Base-by-base conservation (phyloP, 768 basidiomycete species). In the Phanerochaete carnosa region DNA sequence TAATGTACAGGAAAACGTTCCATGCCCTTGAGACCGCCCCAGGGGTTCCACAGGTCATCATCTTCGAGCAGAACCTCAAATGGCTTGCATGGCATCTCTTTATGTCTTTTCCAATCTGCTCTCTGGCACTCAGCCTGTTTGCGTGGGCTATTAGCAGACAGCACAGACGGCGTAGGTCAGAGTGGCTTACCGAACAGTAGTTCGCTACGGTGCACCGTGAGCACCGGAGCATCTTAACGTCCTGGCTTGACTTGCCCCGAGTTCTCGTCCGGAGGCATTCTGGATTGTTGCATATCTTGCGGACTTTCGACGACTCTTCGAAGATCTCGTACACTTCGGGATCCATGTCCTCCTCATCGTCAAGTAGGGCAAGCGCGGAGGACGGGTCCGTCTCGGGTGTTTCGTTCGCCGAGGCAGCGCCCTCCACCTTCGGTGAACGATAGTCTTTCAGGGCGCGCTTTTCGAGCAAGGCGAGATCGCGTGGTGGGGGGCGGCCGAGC, bases 151-250 rank as follows among this genome's bases (percentile, higher is more conserved):
- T 45, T 2, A 12, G 19, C 11, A n/a, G 37, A 23, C 5, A 16
- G 11, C 6, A 49, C 28, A 23, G 35, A n/a, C 35, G 16, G 50
- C n/a, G 7, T 28, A 23, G 2, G 35, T 2, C 39, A 50, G 7
- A 12, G n/a, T n/a, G 1, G 32, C 61, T 11, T 22, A 65, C 64
- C 49, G 64, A 65, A 33, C 64, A 65, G 45, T 65, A 65, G 9
- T 22, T 52, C 6, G 56, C 57, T 7, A 55, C 57, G 2, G 32
- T 26, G 39, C 64, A 64, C 3, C 55, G n/a, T 3, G 58, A 57
- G 52, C 63, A 64, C 15, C 23, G 26, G 43, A 47, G 45, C 63
- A 64, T 61, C 37, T 61, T 62, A 26, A 33, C 29, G 2, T 57
- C 45, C 2, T 28, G 59, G 29, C 55, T 23, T 30, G 59, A 4